phyloP scores from a whole-genome alignment of 1,284 basidiomycete genomes.

The Melampsora larici-populina region DNA sequence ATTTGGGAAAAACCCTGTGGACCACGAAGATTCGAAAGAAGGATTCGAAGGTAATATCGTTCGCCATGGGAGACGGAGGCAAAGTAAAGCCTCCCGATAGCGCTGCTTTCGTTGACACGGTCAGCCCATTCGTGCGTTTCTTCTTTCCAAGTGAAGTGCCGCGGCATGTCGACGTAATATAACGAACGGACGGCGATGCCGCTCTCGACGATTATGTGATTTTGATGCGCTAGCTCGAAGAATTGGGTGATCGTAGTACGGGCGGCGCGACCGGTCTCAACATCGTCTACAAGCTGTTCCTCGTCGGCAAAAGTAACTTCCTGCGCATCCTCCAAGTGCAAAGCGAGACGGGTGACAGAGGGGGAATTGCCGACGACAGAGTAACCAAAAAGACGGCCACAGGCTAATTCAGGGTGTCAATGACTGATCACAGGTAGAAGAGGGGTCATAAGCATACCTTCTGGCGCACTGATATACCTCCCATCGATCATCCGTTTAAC shows the following conservation, averaged over 20 bases:
- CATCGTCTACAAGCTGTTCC: not conserved
- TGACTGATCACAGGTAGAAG: no score
- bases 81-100: constrained; percentile 56
- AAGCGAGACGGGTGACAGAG: not conserved
- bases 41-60: not conserved
- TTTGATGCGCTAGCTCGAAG: not conserved
- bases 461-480: not conserved
- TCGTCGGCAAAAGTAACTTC: not conserved
- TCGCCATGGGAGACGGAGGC: constrained; percentile 48
- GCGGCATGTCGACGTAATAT: not conserved
- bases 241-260: not conserved
- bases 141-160: not conserved
- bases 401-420: no score
- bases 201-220: not conserved
- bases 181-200: no score
- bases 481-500: not conserved
- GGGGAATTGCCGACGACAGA: constrained; percentile 48
- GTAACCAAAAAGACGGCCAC: constrained; percentile 55
- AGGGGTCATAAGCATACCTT: not conserved
- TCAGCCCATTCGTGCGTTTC: constrained; percentile 45
- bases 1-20: not conserved
- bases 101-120: constrained; percentile 47
- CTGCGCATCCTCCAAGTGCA: constrained; percentile 2
- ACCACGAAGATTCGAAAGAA: not conserved
- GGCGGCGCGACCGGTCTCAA: not conserved